Percentiles rank a stretch among this genome's conserved stretches.
phyloP scores from a whole-genome alignment of 1,284 basidiomycete species.

The Ceratobasidium sp. region DNA sequence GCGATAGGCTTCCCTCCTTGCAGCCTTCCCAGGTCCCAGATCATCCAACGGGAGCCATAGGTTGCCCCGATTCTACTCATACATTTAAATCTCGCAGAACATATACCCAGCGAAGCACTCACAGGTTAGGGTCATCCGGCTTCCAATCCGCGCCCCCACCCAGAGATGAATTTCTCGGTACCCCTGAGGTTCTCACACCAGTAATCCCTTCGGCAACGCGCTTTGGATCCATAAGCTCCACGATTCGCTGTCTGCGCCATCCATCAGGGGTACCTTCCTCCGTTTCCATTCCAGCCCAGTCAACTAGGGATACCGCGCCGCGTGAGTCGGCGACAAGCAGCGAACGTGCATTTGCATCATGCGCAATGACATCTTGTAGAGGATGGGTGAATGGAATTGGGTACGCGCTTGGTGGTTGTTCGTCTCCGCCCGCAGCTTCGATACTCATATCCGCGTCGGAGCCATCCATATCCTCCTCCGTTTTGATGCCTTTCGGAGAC shows the following conservation, averaged over 20 bases:
- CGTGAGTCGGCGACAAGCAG: slow-evolving; percentile 78
- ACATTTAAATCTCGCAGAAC: slow-evolving; percentile 16
- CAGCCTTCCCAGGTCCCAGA: slow-evolving; percentile 78
- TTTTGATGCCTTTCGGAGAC: slow-evolving; percentile 57
- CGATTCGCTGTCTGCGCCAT: slow-evolving; percentile 68
- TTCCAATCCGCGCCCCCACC: slow-evolving; percentile 74
- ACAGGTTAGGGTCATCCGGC: slow-evolving; percentile 74
- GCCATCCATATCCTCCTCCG: slow-evolving; percentile 35
- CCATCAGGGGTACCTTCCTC: slow-evolving; percentile 59
- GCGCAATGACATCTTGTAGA: slow-evolving; percentile 72
- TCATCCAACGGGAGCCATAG: slow-evolving; percentile 71
- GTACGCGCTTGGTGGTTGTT: slow-evolving; percentile 68
- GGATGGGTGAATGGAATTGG: slow-evolving; percentile 75
- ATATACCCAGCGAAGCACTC: slow-evolving; percentile 49
- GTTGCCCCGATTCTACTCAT: slow-evolving; percentile 71
- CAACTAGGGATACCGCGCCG: slow-evolving; percentile 75
- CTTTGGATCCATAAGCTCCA: slow-evolving; percentile 76
- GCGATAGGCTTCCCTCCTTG: slow-evolving; percentile 74
- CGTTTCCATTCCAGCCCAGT: slow-evolving; percentile 76
- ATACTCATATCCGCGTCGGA: slow-evolving; percentile 22
- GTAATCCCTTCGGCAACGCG: slow-evolving; percentile 64
- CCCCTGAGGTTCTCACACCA: slow-evolving; percentile 52
- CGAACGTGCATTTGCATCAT: slow-evolving; percentile 73
- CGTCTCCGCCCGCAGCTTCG: slow-evolving; percentile 20
- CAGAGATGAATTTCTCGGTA: slow-evolving; percentile 55